Percentiles rank a stretch among this genome's conserved stretches.
phyloP scores from a whole-genome alignment of 768 basidiomycete species.

The Boletus subcaerulescens region DNA sequence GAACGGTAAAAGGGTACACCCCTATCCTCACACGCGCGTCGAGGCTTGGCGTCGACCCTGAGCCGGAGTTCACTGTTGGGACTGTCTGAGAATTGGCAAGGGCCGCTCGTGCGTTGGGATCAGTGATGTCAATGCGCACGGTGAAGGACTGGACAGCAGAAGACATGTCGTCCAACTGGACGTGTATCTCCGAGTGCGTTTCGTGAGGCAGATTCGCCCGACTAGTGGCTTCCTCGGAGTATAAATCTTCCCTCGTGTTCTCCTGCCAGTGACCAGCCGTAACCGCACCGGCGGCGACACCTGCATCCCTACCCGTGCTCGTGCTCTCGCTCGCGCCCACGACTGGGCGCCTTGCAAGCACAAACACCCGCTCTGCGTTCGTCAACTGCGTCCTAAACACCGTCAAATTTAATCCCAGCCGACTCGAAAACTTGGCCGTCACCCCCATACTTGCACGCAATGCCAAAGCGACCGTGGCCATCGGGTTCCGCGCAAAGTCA shows the following conservation, averaged over 20 bases:
- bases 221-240: neutral
- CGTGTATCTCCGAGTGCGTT: neutral
- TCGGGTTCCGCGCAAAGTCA: constrained; percentile 3
- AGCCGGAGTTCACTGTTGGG: neutral
- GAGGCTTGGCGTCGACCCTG: neutral
- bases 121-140: constrained; percentile 16
- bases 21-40: constrained; percentile 13
- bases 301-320: neutral
- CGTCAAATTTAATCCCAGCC: constrained; percentile 13
- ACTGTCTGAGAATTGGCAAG: constrained; percentile 9
- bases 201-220: neutral
- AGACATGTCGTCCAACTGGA: constrained; percentile 14
- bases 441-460: constrained; percentile 10
- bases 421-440: constrained; percentile 5
- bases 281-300: neutral
- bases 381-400: constrained; percentile 15
- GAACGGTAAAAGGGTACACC: constrained; percentile 21
- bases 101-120: constrained; percentile 13
- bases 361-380: constrained; percentile 16
- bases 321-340: neutral
- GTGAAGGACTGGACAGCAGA: constrained; percentile 12
- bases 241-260: neutral
- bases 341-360: constrained; percentile 16
- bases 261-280: constrained; percentile 5
- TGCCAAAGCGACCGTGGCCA: constrained; percentile 14